Percentiles rank a stretch among this genome's conserved stretches.
Evolutionary conservation across 768 basidiomycete genomes (phyloP).

Genomic region (Podaxis sp.): DNA sequence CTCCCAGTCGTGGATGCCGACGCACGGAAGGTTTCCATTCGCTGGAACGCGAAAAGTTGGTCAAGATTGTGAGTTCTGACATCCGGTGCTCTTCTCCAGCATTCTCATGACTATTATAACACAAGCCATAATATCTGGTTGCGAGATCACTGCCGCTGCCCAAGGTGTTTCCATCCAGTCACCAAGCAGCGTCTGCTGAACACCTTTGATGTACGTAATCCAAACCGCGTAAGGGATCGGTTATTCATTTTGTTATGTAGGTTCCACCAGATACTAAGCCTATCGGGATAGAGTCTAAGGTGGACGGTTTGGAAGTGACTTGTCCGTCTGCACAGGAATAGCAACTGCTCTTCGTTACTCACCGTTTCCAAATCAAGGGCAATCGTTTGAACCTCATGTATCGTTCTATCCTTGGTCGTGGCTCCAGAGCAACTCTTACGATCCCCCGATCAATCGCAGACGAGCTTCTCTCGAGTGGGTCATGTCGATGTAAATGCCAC

Average conservation of each 20-base stretch:
- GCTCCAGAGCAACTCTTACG: constrained; percentile 75
- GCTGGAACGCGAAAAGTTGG: constrained; percentile 70
- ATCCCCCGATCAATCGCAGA: constrained; percentile 47
- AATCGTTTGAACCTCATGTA: constrained; percentile 56
- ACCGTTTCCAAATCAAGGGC: constrained; percentile 35
- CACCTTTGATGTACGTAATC: constrained; percentile 65
- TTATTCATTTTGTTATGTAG: constrained; percentile 31
- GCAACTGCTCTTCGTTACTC: not conserved
- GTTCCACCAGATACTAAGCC: constrained; percentile 76
- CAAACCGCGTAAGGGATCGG: not conserved
- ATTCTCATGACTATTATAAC: not conserved
- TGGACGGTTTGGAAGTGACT: constrained; percentile 64
- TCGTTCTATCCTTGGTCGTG: constrained; percentile 88
- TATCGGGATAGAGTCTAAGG: constrained; percentile 44
- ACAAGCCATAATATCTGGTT: constrained; percentile 87
- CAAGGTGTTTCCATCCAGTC: constrained; percentile 77
- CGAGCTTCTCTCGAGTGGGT: constrained; percentile 41
- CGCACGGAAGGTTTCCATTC: constrained; percentile 57
- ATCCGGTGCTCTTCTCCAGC: not conserved
- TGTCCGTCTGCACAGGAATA: constrained; percentile 45
- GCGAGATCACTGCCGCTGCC: constrained; percentile 88
- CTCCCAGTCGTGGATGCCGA: constrained; percentile 53
- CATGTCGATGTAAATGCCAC: not conserved
- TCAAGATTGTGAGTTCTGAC: constrained; percentile 65
- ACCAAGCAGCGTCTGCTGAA: constrained; percentile 90